These are phyloP conservation scores for Aspergillus pseudoglaucus DNA, from an alignment of 2,329 filamentous ascomycete species.

Conservation along the genomic window DNA sequence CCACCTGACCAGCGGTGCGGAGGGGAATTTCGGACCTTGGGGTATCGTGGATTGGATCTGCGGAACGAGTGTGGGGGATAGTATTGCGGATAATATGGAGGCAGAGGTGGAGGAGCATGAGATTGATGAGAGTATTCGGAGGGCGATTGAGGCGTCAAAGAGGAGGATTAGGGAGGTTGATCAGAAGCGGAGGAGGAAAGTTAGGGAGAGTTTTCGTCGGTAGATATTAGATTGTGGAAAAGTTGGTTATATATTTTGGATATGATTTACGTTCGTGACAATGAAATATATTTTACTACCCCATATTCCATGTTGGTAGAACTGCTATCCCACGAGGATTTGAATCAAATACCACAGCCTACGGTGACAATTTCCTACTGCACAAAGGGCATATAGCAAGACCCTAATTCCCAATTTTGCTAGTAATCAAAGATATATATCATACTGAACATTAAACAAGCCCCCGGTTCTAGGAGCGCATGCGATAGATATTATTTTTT, in stretches of 20 bases:
- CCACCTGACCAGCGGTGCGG: slow-evolving; percentile 45
- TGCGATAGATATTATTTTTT: slow-evolving; percentile 31
- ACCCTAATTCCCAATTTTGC: slow-evolving; percentile 22
- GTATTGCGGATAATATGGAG: slow-evolving; percentile 46
- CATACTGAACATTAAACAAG: slow-evolving; percentile 30
- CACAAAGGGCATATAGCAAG: slow-evolving; percentile 1
- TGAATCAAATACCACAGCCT: too few species aligned
- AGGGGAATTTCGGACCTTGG: slow-evolving; percentile 42
- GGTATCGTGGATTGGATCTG: slow-evolving; percentile 41
- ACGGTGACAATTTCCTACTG: too few species aligned
- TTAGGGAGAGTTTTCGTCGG: slow-evolving; percentile 3
- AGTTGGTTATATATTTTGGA: background rate
- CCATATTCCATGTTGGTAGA: background rate
- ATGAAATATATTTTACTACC: background rate
- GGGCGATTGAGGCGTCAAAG: slow-evolving; percentile 25
- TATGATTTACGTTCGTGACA: background rate
- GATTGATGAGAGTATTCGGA: slow-evolving; percentile 25
- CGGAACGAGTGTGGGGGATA: slow-evolving; percentile 37
- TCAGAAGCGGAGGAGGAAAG: slow-evolving; percentile 8
- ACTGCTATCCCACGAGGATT: background rate
- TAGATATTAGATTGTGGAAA: background rate
- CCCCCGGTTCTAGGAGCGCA: slow-evolving; percentile 15
- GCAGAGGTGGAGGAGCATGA: slow-evolving; percentile 32
- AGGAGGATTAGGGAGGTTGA: slow-evolving; percentile 20
- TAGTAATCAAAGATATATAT: slow-evolving; percentile 27